phyloP scores from a whole-genome alignment of 2,329 filamentous ascomycete species.

The Exophiala spinifera region DNA sequence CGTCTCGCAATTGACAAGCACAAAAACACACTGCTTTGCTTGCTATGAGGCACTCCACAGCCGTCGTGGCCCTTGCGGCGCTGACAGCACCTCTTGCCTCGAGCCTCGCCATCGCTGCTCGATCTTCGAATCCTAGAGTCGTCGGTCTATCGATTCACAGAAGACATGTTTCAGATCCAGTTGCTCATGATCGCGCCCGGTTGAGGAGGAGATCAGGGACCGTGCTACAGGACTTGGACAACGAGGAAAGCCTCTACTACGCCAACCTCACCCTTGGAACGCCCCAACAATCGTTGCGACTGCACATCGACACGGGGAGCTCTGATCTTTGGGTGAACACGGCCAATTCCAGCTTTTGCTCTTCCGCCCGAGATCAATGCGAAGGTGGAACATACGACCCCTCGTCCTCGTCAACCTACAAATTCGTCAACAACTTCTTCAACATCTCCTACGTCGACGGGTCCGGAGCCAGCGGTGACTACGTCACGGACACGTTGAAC shows the following conservation, averaged over 20 bases:
- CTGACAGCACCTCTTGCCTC: slow-evolving; percentile 21
- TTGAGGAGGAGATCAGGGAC: slow-evolving; percentile 18
- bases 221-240: slow-evolving; percentile 25
- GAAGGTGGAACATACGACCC: slow-evolving; percentile 63
- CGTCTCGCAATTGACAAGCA: not conserved
- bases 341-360: slow-evolving; percentile 59
- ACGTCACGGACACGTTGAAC: slow-evolving; percentile 66
- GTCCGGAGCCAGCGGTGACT: slow-evolving; percentile 72
- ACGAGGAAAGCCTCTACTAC: slow-evolving; percentile 44
- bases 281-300: slow-evolving; percentile 51
- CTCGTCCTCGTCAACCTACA: slow-evolving; percentile 72
- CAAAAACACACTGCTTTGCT: not conserved
- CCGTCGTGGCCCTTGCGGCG: slow-evolving; percentile 10
- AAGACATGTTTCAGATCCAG: slow-evolving; percentile 17
- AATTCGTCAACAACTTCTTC: slow-evolving; percentile 70
- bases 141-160: slow-evolving; percentile 25
- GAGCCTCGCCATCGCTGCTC: slow-evolving; percentile 26
- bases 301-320: slow-evolving; percentile 62
- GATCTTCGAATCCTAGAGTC: slow-evolving; percentile 25
- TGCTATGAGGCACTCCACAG: slow-evolving; percentile 15
- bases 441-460: slow-evolving; percentile 87
- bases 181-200: slow-evolving; percentile 23
- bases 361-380: slow-evolving; percentile 51
- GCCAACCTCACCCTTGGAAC: slow-evolving; percentile 57
- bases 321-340: slow-evolving; percentile 68